Conservation (phyloP, 331 rosid species). For the Phaseolus coccineus region DNA sequence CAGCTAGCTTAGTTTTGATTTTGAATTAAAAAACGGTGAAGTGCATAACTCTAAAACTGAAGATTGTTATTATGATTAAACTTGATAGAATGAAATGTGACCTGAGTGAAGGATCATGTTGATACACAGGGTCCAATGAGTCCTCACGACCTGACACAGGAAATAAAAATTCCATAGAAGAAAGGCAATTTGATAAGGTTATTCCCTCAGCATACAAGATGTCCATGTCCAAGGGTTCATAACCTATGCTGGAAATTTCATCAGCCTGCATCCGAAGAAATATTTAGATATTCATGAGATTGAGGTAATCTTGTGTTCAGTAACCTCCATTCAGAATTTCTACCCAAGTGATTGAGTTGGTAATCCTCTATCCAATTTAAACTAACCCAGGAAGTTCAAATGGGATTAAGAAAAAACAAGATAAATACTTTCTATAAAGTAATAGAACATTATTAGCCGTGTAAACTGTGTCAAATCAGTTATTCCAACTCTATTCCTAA, state of each 20-base stretch:
- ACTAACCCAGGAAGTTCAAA: background rate
- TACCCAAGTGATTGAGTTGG: background rate
- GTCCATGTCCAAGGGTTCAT: slow-evolving; percentile 74
- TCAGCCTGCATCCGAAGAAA: slow-evolving; percentile 58
- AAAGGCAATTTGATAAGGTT: slow-evolving; percentile 61
- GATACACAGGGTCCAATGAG: slow-evolving; percentile 51
- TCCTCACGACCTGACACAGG: slow-evolving; percentile 50
- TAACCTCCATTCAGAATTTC: background rate
- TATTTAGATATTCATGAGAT: slow-evolving; percentile 30
- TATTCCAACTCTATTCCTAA: background rate
- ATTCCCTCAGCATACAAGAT: slow-evolving; percentile 84
- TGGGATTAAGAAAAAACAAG: background rate
- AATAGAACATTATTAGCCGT: background rate
- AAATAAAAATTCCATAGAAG: slow-evolving; percentile 66
- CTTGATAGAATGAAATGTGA: slow-evolving; percentile 36
- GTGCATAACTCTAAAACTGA: background rate
- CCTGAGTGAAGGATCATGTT: slow-evolving; percentile 60
- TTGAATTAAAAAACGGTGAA: background rate
- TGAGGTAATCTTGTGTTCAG: background rate
- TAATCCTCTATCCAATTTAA: background rate
- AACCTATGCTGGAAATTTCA: slow-evolving; percentile 70
- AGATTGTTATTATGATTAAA: slow-evolving; percentile 11
- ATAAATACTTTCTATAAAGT: background rate
- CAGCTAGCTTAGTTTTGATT: slow-evolving; percentile 19
- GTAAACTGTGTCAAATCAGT: background rate